phyloP scores from a whole-genome alignment of 1,284 basidiomycete species.

The Schizopora paradoxa region DNA sequence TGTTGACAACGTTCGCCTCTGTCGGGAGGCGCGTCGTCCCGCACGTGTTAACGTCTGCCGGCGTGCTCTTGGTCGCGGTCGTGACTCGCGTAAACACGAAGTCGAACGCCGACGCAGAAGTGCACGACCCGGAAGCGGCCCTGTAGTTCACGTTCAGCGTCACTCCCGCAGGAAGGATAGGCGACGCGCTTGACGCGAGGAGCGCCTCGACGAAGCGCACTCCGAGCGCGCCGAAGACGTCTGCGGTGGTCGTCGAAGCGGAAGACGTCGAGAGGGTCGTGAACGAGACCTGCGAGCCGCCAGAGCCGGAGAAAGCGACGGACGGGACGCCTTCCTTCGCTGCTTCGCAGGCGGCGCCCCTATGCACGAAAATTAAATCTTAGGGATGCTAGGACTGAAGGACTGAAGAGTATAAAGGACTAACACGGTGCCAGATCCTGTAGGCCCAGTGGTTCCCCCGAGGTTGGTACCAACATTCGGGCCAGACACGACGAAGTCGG shows the following conservation, averaged over 20 bases:
- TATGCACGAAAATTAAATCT: slow-evolving; percentile 19
- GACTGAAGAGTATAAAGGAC: slow-evolving; percentile 14
- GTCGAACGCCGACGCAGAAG: slow-evolving; percentile 32
- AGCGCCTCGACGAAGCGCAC: slow-evolving; percentile 36
- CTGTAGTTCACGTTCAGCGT: slow-evolving; percentile 50
- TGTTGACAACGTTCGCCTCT: slow-evolving; percentile 35
- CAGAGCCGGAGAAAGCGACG: slow-evolving; percentile 42
- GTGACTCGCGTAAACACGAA: slow-evolving; percentile 43
- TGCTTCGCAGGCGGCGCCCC: slow-evolving; percentile 46
- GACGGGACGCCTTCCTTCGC: slow-evolving; percentile 44
- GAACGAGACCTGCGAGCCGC: slow-evolving; percentile 40
- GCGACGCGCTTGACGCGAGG: slow-evolving; percentile 25
- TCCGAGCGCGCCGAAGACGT: slow-evolving; percentile 40
- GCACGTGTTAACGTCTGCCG: slow-evolving; percentile 38
- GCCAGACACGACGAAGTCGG: slow-evolving; percentile 48
- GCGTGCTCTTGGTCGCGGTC: slow-evolving; percentile 3
- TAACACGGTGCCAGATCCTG: slow-evolving; percentile 44
- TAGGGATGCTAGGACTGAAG: background rate
- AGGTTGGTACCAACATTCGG: slow-evolving; percentile 47
- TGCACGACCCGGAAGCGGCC: slow-evolving; percentile 32
- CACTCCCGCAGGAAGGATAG: slow-evolving; percentile 37
- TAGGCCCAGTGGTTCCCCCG: slow-evolving; percentile 26
- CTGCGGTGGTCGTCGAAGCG: slow-evolving; percentile 33
- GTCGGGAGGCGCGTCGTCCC: slow-evolving; percentile 36
- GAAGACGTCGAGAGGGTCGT: slow-evolving; percentile 37